Base-by-base conservation (phyloP, 768 basidiomycete species). In the Mrakia gelida region DNA sequence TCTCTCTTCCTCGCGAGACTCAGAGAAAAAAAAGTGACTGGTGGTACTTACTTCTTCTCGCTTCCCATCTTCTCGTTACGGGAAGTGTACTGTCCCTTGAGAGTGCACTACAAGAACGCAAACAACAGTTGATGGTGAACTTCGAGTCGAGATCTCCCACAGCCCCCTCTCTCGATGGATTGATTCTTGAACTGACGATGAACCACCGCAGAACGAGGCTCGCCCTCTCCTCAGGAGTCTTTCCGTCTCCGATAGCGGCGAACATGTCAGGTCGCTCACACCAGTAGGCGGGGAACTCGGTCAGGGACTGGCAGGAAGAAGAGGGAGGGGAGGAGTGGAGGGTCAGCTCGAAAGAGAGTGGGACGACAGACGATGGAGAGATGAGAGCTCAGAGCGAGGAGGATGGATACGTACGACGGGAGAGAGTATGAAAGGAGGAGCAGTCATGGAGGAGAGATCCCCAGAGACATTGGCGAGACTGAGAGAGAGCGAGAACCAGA, bases 61-160 rank as follows among this genome's bases (percentile, higher is more conserved):
- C 92, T 94, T 21, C 96, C 96, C 90, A 94, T 91, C 80, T 91
- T 91, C 86, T 97, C 95, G 82, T 98, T 98, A 71, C 95, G 87
- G 26, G 93, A 93, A 61, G 92, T 98, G 79, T 85, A 85, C 82
- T 97, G 95, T 21, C 94, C 95, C 84, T 95, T 97, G 72, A 99
- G 88, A 0, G 96, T 99, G 82, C 80, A 73, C 77, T 78, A 49
- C 43, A 70, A 2, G 41, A 34, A 32, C 10, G 32, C n/a, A 73
- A 43, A 43, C 67, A 28, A 18, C 11, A 65, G 18, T 9, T 1
- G 6, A 4, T 13, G n/a, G 28, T 65, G 30, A 65, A 21, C 63
- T 30, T 16, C 18, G 15, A 32, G 11, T n/a, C 63, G 3, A 34
- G 32, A 65, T n/a, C 63, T 38, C 63, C 63, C 59, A 30, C 63